A percentile compares a stretch with the other conserved stretches of the same genome.
phyloP scores from a whole-genome alignment of 768 basidiomycete species.

The Suillus spraguei region DNA sequence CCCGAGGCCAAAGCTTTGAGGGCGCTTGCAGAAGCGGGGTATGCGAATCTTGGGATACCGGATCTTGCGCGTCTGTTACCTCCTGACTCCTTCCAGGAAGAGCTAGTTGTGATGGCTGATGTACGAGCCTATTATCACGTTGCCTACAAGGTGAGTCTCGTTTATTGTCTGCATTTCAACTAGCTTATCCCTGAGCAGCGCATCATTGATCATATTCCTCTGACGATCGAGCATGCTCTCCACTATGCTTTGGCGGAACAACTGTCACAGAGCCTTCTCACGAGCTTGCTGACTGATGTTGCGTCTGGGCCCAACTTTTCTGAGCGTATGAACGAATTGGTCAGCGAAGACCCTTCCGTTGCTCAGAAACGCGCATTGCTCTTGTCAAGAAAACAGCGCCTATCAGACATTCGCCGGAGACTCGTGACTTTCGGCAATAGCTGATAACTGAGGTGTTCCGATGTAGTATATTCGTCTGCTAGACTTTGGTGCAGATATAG shows the following conservation, averaged over 20 bases:
- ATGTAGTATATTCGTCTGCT: neutral
- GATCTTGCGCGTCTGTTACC: conserved; percentile 25
- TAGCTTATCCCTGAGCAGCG: conserved; percentile 38
- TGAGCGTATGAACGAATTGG: conserved; percentile 40
- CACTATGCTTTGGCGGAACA: conserved; percentile 40
- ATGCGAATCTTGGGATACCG: conserved; percentile 16
- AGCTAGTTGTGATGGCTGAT: conserved; percentile 48
- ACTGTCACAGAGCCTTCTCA: conserved; percentile 39
- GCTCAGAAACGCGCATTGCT: conserved; percentile 40
- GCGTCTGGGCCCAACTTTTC: conserved; percentile 17
- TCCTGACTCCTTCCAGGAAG: conserved; percentile 33
- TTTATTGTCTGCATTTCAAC: conserved; percentile 4
- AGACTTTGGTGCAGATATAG: neutral
- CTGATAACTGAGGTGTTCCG: neutral
- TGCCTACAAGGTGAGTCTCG: conserved; percentile 43
- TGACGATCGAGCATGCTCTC: conserved; percentile 49
- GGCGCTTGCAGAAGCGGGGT: conserved; percentile 35
- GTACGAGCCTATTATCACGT: conserved; percentile 54
- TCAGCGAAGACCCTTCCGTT: conserved; percentile 47
- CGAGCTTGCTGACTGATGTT: conserved; percentile 30
- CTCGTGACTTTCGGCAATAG: conserved; percentile 30
- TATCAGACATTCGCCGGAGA: conserved; percentile 42
- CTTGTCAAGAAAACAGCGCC: conserved; percentile 32
- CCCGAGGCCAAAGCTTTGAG: conserved; percentile 23
- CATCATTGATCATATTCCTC: conserved; percentile 55